A percentile compares a stretch with the other conserved stretches of the same genome.
Evolutionary conservation across 2,329 filamentous ascomycete genomes (phyloP).

Genomic region (Mycosphaerella sp.): DNA sequence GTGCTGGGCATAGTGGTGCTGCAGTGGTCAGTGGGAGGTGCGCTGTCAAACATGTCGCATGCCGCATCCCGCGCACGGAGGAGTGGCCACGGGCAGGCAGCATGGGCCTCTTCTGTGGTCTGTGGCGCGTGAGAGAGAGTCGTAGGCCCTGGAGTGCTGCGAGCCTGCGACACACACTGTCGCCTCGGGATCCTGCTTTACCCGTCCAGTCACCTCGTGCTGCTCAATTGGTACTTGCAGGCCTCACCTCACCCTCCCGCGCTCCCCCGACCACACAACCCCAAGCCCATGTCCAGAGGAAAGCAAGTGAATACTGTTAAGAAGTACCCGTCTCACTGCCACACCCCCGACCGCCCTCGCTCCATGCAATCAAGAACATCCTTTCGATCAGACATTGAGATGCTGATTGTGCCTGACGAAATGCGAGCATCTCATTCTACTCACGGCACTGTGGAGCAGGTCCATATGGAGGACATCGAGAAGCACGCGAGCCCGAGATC

Average conservation of each 20-base stretch:
- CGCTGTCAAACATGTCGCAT: constrained; percentile 3
- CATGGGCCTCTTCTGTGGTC: neutral
- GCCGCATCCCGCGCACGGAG: constrained; percentile 4
- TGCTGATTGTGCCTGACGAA: constrained; percentile 18
- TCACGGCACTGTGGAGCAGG: constrained; percentile 7
- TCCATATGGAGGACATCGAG: constrained; percentile 18
- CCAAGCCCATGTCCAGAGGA: constrained; percentile 1
- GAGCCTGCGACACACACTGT: constrained; percentile 3
- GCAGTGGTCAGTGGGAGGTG: too few relatives aligned
- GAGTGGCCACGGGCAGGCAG: neutral
- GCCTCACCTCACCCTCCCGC: neutral
- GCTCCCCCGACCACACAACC: constrained; percentile 2
- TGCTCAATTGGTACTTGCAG: neutral
- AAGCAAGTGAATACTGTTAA: neutral
- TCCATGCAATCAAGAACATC: constrained; percentile 16
- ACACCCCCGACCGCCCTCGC: neutral
- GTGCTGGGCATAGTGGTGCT: neutral
- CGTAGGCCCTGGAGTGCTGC: neutral
- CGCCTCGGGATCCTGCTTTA: constrained; percentile 7
- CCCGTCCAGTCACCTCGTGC: too few relatives aligned
- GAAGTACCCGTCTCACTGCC: constrained; percentile 6
- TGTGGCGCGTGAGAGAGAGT: too few relatives aligned
- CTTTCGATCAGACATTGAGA: constrained; percentile 20
- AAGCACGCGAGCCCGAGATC: constrained; percentile 12
- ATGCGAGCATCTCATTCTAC: constrained; percentile 9